Conservation (phyloP, 73 alveolate genomes). For the Tetrahymena elliotti region DNA sequence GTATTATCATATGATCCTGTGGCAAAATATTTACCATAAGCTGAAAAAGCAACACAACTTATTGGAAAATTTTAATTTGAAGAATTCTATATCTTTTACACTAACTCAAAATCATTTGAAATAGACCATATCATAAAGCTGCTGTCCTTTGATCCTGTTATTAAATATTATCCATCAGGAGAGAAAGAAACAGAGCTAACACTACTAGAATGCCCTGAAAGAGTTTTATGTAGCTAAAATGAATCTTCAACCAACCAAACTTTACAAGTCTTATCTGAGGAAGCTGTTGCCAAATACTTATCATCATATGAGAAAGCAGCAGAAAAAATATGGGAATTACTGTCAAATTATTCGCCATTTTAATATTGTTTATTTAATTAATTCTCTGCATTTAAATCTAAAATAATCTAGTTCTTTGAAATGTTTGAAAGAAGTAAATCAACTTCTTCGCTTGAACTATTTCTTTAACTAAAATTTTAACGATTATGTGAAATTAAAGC, state of each 20-base stretch:
- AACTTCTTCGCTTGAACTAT: background rate
- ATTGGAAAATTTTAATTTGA: background rate
- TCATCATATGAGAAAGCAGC: background rate
- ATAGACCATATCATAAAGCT: background rate
- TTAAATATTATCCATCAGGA: background rate
- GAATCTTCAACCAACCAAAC: background rate
- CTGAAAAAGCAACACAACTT: background rate
- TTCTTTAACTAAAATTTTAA: background rate
- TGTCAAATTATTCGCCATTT: background rate
- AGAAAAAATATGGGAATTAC: background rate
- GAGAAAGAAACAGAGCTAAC: background rate
- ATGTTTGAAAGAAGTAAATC: background rate
- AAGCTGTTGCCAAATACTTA: background rate
- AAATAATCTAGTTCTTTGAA: background rate
- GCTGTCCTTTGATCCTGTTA: background rate
- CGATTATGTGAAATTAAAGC: background rate
- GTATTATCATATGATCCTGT: background rate
- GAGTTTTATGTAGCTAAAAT: background rate
- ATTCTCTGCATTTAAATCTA: background rate
- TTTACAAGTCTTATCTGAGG: background rate
- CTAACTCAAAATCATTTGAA: background rate
- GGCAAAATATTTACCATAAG: background rate
- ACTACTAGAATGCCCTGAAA: background rate
- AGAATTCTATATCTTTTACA: background rate
- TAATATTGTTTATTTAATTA: background rate